These are phyloP conservation scores for Botrytis aclada DNA, from an alignment of 2,329 filamentous ascomycete genomes.

Conservation along the genomic window DNA sequence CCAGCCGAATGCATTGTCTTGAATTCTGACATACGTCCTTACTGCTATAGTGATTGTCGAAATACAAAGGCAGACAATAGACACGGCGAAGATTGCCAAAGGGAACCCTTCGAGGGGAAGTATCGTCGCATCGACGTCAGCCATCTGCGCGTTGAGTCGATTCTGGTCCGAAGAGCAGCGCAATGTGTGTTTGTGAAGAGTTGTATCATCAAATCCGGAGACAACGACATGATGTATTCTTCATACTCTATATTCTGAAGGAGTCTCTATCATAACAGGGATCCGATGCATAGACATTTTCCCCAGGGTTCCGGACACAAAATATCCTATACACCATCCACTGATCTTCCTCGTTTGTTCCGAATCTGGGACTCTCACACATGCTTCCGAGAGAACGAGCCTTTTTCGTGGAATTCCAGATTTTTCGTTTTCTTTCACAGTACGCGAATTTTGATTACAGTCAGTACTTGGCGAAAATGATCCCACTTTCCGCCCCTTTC, in stretches of 20 bases:
- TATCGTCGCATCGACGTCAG: background rate
- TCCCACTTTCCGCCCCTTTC: background rate
- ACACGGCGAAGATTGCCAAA: slow-evolving; percentile 4
- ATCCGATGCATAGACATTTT: background rate
- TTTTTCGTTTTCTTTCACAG: background rate
- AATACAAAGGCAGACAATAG: background rate
- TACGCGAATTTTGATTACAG: background rate
- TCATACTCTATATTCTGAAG: background rate
- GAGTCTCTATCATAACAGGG: background rate
- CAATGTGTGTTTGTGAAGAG: background rate
- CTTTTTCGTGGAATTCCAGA: background rate
- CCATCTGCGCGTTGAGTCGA: background rate
- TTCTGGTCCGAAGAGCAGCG: background rate
- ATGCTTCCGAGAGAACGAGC: background rate
- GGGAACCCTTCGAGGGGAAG: slow-evolving; percentile 4
- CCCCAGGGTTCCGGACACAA: background rate
- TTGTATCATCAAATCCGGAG: too few relatives aligned
- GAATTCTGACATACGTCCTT: background rate
- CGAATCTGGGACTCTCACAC: background rate
- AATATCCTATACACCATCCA: background rate
- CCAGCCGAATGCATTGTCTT: slow-evolving; percentile 1
- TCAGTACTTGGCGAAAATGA: background rate
- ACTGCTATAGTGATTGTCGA: background rate
- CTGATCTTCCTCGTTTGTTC: background rate
- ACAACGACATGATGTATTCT: background rate